Evolutionary conservation across 192 early-diverging fungal species (phyloP), one percentile per base, ranked within the genome.

Genomic region (Cetraspora pellucida): DNA sequence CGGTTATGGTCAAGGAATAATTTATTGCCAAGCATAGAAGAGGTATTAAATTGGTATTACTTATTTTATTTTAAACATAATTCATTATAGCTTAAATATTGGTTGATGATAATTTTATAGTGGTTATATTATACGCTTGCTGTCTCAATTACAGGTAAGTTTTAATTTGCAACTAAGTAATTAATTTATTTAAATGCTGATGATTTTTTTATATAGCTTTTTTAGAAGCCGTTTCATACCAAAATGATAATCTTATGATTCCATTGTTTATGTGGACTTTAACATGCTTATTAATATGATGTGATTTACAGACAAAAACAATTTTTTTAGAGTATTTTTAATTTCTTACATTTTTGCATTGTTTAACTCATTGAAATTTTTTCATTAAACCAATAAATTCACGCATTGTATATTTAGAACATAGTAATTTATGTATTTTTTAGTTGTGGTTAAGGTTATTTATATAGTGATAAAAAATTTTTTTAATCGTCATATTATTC

Each of bases 201-300:
- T 25, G 11, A 21, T 10, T 49, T 65, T 72, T 68, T 54, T 37
- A 81, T 30, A 61, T 88, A 82, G 94, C 85, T 1, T 75, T 94
- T 75, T 80, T 97, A 23, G 96, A 97, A 77, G 96, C 95, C 3
- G 83, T 93, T 66, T 93, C 95, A 2, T 91, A 89, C 64, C 96
- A 99, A 84, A 99, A 99, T 78, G 97, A 99, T 80, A 99, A 99
- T 80, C 82, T 97, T 44, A 83, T 96, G 25, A 89, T 98, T 66
- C 96, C 97, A 3, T 85, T 96, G 64, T 90, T 86, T 66, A 90
- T 91, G 83, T 89, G 87, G 72, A 76, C 91, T 19, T 78, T 86
- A 54, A n/a, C 19, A 16, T 54, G 50, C 19, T n/a, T 54, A 54
- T 54, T 54, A 19, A 54, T n/a, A n/a, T 54, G 11, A 54, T n/a